A percentile compares a stretch with the other conserved stretches of the same genome.
These are phyloP conservation scores for Cladosporium sphaerospermum DNA, from an alignment of 2,329 filamentous ascomycete genomes.

Conservation along the genomic window DNA sequence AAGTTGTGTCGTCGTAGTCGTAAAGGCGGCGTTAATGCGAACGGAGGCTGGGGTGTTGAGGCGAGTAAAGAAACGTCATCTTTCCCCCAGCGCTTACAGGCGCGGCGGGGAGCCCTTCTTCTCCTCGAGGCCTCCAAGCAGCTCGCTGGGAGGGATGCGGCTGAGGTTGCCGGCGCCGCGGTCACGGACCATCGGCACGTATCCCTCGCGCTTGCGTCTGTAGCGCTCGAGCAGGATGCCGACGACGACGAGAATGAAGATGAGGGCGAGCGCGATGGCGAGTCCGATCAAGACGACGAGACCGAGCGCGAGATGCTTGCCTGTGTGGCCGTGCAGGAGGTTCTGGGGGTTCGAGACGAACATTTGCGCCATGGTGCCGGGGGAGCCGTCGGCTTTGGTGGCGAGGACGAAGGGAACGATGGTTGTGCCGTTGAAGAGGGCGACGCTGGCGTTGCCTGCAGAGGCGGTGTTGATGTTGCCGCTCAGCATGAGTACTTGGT, in stretches of 20 bases:
- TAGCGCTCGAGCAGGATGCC: slow-evolving; percentile 71
- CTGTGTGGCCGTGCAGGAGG: slow-evolving; percentile 55
- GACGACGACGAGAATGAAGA: slow-evolving; percentile 68
- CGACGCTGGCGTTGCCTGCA: slow-evolving; percentile 79
- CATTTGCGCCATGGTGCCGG: slow-evolving; percentile 71
- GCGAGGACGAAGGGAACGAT: slow-evolving; percentile 78
- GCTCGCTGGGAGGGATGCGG: slow-evolving; percentile 43
- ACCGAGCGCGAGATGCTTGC: slow-evolving; percentile 59
- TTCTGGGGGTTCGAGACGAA: slow-evolving; percentile 73
- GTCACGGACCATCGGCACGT: slow-evolving; percentile 65
- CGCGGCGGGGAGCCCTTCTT: slow-evolving; percentile 16
- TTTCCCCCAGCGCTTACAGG: background rate
- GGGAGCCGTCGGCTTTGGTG: slow-evolving; percentile 53
- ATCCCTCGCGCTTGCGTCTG: slow-evolving; percentile 72
- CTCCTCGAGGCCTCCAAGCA: slow-evolving; percentile 25
- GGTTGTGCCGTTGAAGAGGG: slow-evolving; percentile 75
- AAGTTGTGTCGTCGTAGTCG: background rate
- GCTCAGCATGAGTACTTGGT: slow-evolving; percentile 74
- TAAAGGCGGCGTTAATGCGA: slow-evolving; percentile 5
- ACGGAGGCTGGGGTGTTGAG: background rate
- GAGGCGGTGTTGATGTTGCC: slow-evolving; percentile 69
- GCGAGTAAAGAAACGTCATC: no score
- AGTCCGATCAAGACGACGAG: slow-evolving; percentile 77
- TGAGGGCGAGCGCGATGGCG: slow-evolving; percentile 68
- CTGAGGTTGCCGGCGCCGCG: slow-evolving; percentile 41